phyloP scores from a whole-genome alignment of 331 rosid species.

The Malus hybrid region DNA sequence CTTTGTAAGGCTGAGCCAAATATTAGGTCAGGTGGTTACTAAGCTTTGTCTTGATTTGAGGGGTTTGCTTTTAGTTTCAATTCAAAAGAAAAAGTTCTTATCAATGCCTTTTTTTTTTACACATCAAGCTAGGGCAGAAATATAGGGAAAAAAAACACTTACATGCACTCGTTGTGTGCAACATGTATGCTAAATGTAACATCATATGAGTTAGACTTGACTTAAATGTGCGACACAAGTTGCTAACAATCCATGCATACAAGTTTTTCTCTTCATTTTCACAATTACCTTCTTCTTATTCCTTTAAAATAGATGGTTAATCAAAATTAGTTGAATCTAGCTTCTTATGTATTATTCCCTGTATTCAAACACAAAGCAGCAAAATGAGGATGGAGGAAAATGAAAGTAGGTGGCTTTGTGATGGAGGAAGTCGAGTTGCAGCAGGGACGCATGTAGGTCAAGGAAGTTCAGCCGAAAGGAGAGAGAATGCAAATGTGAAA shows the following conservation, averaged over 20 bases:
- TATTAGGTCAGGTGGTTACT: not conserved
- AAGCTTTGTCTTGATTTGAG: not conserved
- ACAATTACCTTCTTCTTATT: not conserved
- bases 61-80: too few relatives aligned
- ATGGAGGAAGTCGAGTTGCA: not conserved
- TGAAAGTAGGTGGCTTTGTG: not conserved
- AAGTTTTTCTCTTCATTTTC: not conserved
- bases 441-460: not conserved
- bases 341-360: not conserved
- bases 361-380: not conserved
- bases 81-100: not conserved
- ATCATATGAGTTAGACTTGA: not conserved
- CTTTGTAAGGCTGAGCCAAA: not conserved
- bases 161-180: not conserved
- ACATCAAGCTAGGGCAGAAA: not conserved
- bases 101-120: not conserved
- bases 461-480: not conserved
- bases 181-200: not conserved
- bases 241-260: not conserved
- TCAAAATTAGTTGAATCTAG: not conserved
- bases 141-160: too few relatives aligned
- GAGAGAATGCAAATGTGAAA: not conserved
- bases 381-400: not conserved
- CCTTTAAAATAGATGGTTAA: not conserved
- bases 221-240: not conserved